Evolutionary conservation across 768 basidiomycete genomes (phyloP), one percentile per base, ranked within the genome.

Genomic region (Lactarius hatsudake): DNA sequence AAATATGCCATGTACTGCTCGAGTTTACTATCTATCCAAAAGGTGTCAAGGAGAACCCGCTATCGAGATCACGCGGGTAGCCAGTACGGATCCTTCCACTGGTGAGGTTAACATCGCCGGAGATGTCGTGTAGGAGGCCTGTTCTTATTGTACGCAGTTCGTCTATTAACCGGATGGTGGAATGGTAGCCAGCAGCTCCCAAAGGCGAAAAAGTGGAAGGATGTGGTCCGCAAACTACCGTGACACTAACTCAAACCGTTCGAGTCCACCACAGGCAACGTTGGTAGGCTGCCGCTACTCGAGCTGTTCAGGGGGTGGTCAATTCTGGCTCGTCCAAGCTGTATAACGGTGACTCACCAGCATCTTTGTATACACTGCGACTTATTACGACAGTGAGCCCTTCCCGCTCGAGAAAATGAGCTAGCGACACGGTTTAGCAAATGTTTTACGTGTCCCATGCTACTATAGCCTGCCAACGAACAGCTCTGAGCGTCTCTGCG

Each of bases 41-140:
- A 94, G 93, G 69, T 94, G 93, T 74, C 80, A 82, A 58, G 81
- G 82, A 26, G 76, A 78, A 60, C 85, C 91, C 59, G 86, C 87
- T 12, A 79, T 90, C 15, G 92, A 94, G 76, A 81, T 92, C 38
- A 92, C 91, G 10, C 82, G 79, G 53, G 73, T 81, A n/a, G 76
- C 83, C 36, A 75, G 79, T 10, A 76, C 89, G 55, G 79, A 88
- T 66, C 65, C 78, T 59, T 69, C 76, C 64, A 82, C 81, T 5
- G 81, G 81, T 13, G 81, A 83, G 72, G 80, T 90, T 6, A 79
- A 82, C 67, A 74, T 88, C 48, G 84, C 84, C 53, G 5, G 3
- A n/a, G 63, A 67, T 20, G 32, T 66, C 43, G 12, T 34, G 34
- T 34, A 34, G 34, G 34, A 62, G 7, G 66, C 20, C 5, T 43